These are phyloP conservation scores for Coniferiporia sulphurascens DNA, from an alignment of 1,284 basidiomycete species.

Conservation along the genomic window DNA sequence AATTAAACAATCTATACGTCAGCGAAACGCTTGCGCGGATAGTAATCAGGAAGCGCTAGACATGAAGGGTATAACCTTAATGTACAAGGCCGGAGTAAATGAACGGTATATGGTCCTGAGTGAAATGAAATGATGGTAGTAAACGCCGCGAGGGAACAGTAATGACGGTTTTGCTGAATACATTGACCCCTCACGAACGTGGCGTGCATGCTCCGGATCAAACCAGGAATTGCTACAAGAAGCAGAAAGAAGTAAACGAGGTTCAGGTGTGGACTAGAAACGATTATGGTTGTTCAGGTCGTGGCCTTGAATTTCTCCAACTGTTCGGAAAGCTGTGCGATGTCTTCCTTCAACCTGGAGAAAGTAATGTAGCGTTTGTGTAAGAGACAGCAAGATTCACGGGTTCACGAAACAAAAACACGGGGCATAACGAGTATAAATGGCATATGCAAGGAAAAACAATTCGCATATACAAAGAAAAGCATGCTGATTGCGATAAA, in stretches of 20 bases:
- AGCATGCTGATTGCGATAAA: no score
- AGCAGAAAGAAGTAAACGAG: constrained; percentile 11
- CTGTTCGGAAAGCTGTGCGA: constrained; percentile 44
- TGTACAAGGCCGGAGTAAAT: constrained; percentile 2
- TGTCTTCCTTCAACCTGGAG: constrained; percentile 61
- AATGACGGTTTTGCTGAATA: constrained; percentile 1
- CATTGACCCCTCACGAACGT: not conserved
- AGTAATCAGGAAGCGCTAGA: constrained; percentile 10
- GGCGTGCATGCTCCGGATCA: not conserved
- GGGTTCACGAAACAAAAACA: no score
- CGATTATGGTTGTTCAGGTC: not conserved
- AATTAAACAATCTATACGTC: constrained; percentile 12
- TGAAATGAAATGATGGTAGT: not conserved
- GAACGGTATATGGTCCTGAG: not conserved
- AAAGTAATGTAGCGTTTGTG: constrained; percentile 17
- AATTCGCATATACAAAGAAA: no score
- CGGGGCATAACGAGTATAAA: no score
- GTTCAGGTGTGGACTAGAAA: constrained; percentile 20
- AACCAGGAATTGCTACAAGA: not conserved
- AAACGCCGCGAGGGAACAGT: constrained; percentile 12
- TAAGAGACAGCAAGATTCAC: not conserved
- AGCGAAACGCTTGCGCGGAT: not conserved
- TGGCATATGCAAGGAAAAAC: no score
- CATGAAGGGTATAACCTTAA: constrained; percentile 14
- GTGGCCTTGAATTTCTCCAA: constrained; percentile 27